Percentiles rank a stretch among this genome's conserved stretches.
Conservation (phyloP, 306 rosid genomes). For the Mimosa pudica region DNA sequence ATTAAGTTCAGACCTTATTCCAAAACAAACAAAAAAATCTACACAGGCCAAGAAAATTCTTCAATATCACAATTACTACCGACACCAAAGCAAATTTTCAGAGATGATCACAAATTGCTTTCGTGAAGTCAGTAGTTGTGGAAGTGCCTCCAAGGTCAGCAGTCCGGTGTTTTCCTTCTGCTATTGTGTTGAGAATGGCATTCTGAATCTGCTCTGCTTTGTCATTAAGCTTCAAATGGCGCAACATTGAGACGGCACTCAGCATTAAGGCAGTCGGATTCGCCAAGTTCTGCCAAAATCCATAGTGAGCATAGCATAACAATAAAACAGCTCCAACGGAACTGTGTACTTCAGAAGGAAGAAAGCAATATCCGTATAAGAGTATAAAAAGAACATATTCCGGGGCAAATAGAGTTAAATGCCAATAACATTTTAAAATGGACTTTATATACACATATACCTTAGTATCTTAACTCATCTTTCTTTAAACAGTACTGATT, state of each 20-base stretch:
- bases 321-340: slow-evolving; percentile 1
- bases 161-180: slow-evolving; percentile 90
- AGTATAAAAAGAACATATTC: background rate
- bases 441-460: no score
- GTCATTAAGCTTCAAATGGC: slow-evolving; percentile 78
- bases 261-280: slow-evolving; percentile 94
- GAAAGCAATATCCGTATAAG: background rate
- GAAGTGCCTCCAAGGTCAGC: slow-evolving; percentile 95
- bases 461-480: background rate
- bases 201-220: slow-evolving; percentile 78
- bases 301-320: slow-evolving; percentile 34
- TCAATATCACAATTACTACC: slow-evolving; percentile 15
- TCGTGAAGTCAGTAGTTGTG: slow-evolving; percentile 72
- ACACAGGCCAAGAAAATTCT: background rate
- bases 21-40: no score
- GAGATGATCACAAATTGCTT: slow-evolving; percentile 82
- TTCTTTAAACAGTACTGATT: background rate
- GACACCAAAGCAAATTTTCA: slow-evolving; percentile 46
- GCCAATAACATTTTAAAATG: no score
- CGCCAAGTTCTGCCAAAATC: slow-evolving; percentile 74
- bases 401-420: background rate
- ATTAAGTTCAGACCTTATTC: background rate
- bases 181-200: slow-evolving; percentile 80
- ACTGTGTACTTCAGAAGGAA: background rate
- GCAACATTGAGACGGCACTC: slow-evolving; percentile 86